These are phyloP conservation scores for Nicotiana undulata DNA, from an alignment of 257 asterid species.

Conservation along the genomic window DNA sequence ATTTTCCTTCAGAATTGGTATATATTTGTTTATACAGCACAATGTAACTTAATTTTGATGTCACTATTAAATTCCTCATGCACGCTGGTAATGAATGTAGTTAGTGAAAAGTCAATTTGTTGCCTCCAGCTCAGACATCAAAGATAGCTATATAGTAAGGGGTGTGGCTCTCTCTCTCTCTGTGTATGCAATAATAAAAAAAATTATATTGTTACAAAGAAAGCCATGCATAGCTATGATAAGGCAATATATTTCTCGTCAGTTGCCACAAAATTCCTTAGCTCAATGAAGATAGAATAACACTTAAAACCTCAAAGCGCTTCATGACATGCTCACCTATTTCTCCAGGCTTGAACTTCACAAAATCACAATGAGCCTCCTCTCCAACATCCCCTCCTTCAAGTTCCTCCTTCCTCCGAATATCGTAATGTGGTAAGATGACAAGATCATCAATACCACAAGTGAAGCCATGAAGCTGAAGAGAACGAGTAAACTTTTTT, in stretches of 20 bases:
- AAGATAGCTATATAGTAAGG: not conserved
- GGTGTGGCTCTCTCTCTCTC: no score
- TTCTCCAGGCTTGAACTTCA: slow-evolving; percentile 72
- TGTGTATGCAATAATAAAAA: not conserved
- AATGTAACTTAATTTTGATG: not conserved
- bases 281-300: slow-evolving; percentile 8
- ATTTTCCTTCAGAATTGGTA: not conserved
- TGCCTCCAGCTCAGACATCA: not conserved
- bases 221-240: not conserved
- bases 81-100: not conserved
- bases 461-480: slow-evolving; percentile 88
- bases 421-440: slow-evolving; percentile 64
- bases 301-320: slow-evolving; percentile 3
- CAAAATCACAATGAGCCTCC: slow-evolving; percentile 91
- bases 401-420: slow-evolving; percentile 72
- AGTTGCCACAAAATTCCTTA: not conserved
- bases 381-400: slow-evolving; percentile 92
- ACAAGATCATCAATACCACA: slow-evolving; percentile 95
- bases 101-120: not conserved
- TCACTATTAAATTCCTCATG: not conserved
- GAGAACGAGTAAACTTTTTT: slow-evolving; percentile 14
- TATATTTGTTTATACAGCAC: not conserved
- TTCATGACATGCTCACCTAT: slow-evolving; percentile 41
- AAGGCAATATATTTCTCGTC: not conserved
- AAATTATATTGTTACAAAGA: not conserved